These are phyloP conservation scores for Hyaloperonospora arabidopsidis DNA, from an alignment of 352 stramenopile genomes.

Conservation along the genomic window DNA sequence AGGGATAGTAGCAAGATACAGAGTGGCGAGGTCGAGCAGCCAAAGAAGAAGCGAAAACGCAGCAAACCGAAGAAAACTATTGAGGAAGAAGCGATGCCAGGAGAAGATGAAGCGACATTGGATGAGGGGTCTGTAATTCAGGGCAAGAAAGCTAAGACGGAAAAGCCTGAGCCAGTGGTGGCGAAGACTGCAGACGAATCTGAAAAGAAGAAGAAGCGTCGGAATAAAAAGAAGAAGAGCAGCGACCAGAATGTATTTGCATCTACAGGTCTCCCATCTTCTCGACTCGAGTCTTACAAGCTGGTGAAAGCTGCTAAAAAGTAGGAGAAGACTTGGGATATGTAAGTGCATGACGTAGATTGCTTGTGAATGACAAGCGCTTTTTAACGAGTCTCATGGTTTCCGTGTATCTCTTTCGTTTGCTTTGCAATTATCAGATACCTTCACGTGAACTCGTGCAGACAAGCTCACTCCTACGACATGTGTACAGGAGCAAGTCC, in stretches of 20 bases:
- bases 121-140: slow-evolving; percentile 7
- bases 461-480: too few species aligned
- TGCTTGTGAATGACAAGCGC: background rate
- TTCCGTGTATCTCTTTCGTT: too few species aligned
- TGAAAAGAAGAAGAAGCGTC: slow-evolving; percentile 51
- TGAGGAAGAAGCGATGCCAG: slow-evolving; percentile 14
- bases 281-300: slow-evolving; percentile 80
- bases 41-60: slow-evolving; percentile 68
- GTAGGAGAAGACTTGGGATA: slow-evolving; percentile 19
- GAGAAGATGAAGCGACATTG: slow-evolving; percentile 13
- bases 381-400: background rate
- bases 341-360: slow-evolving; percentile 1
- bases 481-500: too few species aligned
- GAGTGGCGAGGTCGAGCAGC: slow-evolving; percentile 19
- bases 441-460: too few species aligned
- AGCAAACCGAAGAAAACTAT: slow-evolving; percentile 47
- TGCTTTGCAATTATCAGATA: too few species aligned
- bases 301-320: slow-evolving; percentile 57
- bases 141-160: slow-evolving; percentile 34
- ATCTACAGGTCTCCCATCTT: slow-evolving; percentile 54
- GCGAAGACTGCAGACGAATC: slow-evolving; percentile 13
- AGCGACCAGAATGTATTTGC: slow-evolving; percentile 37
- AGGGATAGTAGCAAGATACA: slow-evolving; percentile 12
- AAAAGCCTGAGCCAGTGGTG: slow-evolving; percentile 5
- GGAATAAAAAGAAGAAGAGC: slow-evolving; percentile 55